phyloP scores from a whole-genome alignment of 768 basidiomycete genomes.

The Gloeostereum incarnatum region DNA sequence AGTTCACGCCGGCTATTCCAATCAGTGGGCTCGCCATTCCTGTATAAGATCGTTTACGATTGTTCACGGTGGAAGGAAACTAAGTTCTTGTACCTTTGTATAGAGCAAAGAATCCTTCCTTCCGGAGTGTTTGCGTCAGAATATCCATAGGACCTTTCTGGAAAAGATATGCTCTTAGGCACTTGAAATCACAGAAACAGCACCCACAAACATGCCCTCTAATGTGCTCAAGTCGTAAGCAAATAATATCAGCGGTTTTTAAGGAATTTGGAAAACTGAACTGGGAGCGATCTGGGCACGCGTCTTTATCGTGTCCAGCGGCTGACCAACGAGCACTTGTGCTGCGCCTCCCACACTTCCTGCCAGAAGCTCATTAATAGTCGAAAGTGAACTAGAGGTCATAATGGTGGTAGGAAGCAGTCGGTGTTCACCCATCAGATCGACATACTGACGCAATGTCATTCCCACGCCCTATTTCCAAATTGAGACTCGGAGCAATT shows the following conservation, averaged over 20 bases:
- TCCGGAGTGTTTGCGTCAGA: slow-evolving; percentile 63
- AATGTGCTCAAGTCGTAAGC: slow-evolving; percentile 40
- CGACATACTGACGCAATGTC: too few species aligned
- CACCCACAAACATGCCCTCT: slow-evolving; percentile 86
- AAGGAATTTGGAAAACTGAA: slow-evolving; percentile 23
- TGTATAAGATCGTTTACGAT: slow-evolving; percentile 16
- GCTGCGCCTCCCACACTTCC: slow-evolving; percentile 91
- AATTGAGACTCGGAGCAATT: too few species aligned
- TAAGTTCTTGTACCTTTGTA: slow-evolving; percentile 80
- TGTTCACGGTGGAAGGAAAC: neutral
- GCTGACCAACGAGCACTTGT: slow-evolving; percentile 93
- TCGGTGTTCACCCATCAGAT: too few species aligned
- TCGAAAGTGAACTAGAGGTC: too few species aligned
- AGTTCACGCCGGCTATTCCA: slow-evolving; percentile 94
- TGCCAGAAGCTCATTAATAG: slow-evolving; percentile 75
- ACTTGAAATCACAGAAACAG: neutral
- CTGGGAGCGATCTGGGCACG: slow-evolving; percentile 83
- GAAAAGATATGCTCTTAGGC: neutral
- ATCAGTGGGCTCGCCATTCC: slow-evolving; percentile 88
- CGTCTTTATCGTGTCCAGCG: slow-evolving; percentile 83
- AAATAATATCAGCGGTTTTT: slow-evolving; percentile 5
- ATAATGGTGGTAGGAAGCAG: too few species aligned
- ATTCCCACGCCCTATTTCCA: too few species aligned
- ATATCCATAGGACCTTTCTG: slow-evolving; percentile 96
- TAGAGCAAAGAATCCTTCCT: slow-evolving; percentile 89